Evolutionary conservation across 129 eudicot species (phyloP).

Genomic region (Dittrichia graveolens): DNA sequence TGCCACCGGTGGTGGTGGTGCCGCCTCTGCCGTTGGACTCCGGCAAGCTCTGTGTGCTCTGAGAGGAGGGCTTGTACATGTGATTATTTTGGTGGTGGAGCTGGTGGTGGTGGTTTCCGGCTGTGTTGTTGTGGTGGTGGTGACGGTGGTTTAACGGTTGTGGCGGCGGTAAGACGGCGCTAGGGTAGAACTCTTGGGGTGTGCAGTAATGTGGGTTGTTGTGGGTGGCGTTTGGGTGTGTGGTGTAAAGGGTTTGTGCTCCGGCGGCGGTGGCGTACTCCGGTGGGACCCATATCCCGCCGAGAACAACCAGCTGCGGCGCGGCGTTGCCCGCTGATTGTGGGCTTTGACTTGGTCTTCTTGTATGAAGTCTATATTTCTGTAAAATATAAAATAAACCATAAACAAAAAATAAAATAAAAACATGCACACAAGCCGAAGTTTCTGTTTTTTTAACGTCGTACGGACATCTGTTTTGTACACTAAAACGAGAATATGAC

Average conservation of each 20-base stretch:
- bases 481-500: slow-evolving; percentile 18
- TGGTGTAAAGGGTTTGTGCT: slow-evolving; percentile 62
- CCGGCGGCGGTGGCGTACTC: slow-evolving; percentile 81
- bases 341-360: slow-evolving; percentile 91
- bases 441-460: slow-evolving; percentile 22
- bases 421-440: slow-evolving; percentile 12
- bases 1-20: slow-evolving; percentile 47
- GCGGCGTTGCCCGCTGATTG: slow-evolving; percentile 56
- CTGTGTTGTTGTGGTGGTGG: slow-evolving; percentile 33
- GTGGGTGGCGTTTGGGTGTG: slow-evolving; percentile 51
- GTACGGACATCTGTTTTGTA: slow-evolving; percentile 31
- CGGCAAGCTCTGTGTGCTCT: slow-evolving; percentile 59
- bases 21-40: slow-evolving; percentile 66
- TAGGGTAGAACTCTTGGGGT: slow-evolving; percentile 70
- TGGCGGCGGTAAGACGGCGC: slow-evolving; percentile 43
- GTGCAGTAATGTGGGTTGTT: slow-evolving; percentile 57
- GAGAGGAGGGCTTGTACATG: slow-evolving; percentile 59
- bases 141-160: slow-evolving; percentile 44
- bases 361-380: slow-evolving; percentile 97
- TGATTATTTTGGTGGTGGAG: slow-evolving; percentile 45
- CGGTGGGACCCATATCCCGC: slow-evolving; percentile 98
- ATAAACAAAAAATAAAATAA: not conserved
- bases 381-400: slow-evolving; percentile 31
- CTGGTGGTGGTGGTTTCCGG: slow-evolving; percentile 43
- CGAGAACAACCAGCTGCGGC: slow-evolving; percentile 85